Base-by-base conservation (phyloP, 2,329 filamentous ascomycete species). In the Verticillium klebahnii region DNA sequence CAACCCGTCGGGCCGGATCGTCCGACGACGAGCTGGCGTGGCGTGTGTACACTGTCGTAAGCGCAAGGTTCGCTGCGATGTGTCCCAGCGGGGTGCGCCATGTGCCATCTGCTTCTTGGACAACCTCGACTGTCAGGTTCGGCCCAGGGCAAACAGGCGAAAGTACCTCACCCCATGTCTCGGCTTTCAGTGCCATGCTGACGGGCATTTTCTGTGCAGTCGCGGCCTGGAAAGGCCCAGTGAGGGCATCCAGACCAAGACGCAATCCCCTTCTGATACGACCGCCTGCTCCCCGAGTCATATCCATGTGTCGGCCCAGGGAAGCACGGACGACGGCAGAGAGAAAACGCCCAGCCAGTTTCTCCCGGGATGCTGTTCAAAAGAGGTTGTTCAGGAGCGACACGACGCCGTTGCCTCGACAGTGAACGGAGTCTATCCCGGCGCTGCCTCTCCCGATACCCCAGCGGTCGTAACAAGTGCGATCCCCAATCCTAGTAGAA, bases 21-120 rank as follows among this genome's bases (percentile, higher is more conserved):
- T 52, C 19, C 71, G 77, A 37, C 80, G 78, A 71, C 73, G 80
- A 62, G 80, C 80, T 2, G 71, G 79, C 17, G 82, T 82, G 59
- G 80, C 80, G 8, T 83, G 80, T 59, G 70, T 81, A 7, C 80
- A 78, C 23, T 83, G 80, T 67, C 74, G 80, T 15, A 75, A 80
- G 17, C 72, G 80, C 31, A 82, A 83, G 68, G 80, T 83, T 32
- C 73, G 80, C 32, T 83, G 80, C 62, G 80, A 82, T 66, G 80
- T 82, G 15, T 80, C 76, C 52, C 80, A 80, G 64, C 73, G 77
- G 61, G 80, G 79, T 3, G 72, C 75, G 37, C 81, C 80, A 7
- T 84, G 78, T 70, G 82, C 81, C 72, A 82, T 82, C 61, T 83
- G 80, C 67, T 80, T 79, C 56, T 77, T 82, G 60, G 80, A 83